Conservation (phyloP, 2,329 filamentous ascomycete species). For the Colletotrichum aenigma region DNA sequence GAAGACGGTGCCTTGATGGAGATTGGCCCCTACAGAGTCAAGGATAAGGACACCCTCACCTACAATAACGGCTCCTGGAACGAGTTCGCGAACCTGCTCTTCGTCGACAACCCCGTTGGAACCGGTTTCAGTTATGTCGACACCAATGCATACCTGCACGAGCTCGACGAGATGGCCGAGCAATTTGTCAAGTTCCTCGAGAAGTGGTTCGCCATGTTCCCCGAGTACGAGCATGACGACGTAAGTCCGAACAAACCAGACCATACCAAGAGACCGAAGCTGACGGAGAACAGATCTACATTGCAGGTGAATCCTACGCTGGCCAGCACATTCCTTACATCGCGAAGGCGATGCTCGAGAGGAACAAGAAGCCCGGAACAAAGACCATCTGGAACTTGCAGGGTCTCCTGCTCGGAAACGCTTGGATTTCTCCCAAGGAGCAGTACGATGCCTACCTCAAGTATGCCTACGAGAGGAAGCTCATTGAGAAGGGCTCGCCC, state of each 20-base stretch:
- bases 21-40: constrained; percentile 88
- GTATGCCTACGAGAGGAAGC: constrained; percentile 77
- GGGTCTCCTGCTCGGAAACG: constrained; percentile 93
- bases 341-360: constrained; percentile 85
- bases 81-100: constrained; percentile 95
- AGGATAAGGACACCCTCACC: constrained; percentile 71
- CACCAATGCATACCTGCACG: constrained; percentile 83
- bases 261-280: neutral
- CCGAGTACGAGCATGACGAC: constrained; percentile 90
- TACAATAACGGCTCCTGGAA: constrained; percentile 98
- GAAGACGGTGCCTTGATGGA: constrained; percentile 98
- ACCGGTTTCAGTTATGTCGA: constrained; percentile 97
- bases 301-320: constrained; percentile 95
- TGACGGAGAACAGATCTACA: constrained; percentile 70
- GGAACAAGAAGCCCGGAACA: constrained; percentile 69
- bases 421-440: constrained; percentile 90
- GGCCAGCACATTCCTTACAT: constrained; percentile 98
- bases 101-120: constrained; percentile 96
- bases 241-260: constrained; percentile 56
- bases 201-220: constrained; percentile 89
- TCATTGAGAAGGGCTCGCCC: constrained; percentile 72
- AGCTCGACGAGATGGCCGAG: constrained; percentile 85
- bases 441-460: constrained; percentile 89
- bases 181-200: constrained; percentile 90
- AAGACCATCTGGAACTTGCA: constrained; percentile 74